Conservation (phyloP, 1,284 basidiomycete species). For the Tranzscheliella williamsii region DNA sequence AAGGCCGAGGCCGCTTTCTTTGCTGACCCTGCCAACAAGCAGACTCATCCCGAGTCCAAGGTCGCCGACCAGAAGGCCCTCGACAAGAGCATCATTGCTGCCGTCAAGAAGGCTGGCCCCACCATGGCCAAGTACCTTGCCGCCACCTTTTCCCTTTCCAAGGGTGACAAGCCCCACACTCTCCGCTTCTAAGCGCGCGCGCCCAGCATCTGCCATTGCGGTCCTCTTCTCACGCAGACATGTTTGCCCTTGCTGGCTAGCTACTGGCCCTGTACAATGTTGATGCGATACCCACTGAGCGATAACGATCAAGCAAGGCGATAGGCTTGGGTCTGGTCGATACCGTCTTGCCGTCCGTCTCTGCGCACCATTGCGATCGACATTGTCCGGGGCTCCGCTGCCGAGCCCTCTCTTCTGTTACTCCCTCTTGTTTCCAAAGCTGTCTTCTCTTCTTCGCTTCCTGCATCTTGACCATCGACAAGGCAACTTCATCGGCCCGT, state of each 20-base stretch:
- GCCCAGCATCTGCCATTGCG: neutral
- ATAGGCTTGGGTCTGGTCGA: no score
- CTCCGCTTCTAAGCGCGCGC: constrained; percentile 72
- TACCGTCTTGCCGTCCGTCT: neutral
- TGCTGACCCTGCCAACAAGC: constrained; percentile 90
- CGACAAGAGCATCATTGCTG: constrained; percentile 80
- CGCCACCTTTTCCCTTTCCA: constrained; percentile 90
- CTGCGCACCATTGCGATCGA: neutral
- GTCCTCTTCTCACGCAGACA: neutral
- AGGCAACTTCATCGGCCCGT: constrained; percentile 1
- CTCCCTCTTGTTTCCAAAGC: neutral
- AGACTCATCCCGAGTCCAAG: constrained; percentile 84
- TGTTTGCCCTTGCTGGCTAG: neutral
- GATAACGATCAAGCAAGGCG: no score
- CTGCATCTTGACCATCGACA: neutral
- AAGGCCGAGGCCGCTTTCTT: constrained; percentile 96
- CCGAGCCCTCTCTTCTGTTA: neutral
- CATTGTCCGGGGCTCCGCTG: neutral
- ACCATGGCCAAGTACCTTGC: constrained; percentile 92
- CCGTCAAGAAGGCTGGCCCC: constrained; percentile 84
- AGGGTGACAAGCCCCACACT: constrained; percentile 86
- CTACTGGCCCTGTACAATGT: neutral
- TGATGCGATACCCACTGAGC: neutral
- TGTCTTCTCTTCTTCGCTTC: neutral
- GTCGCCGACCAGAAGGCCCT: constrained; percentile 87